Base-by-base conservation (phyloP, 768 basidiomycete genomes). In the Boletus coccyginus region DNA sequence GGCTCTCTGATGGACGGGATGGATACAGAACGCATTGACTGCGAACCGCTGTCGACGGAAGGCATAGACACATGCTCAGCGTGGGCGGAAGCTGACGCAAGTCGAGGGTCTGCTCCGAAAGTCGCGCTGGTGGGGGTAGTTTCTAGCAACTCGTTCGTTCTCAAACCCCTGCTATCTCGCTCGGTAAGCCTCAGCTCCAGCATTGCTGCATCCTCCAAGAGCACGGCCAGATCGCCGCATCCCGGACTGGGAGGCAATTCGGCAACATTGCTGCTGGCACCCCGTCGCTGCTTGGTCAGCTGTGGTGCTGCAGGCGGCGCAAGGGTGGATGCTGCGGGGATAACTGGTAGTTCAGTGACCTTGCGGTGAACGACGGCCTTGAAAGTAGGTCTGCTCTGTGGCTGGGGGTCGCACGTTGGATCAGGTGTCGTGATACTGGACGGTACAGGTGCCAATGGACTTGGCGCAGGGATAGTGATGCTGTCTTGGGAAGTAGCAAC, bases 341-440 rank as follows among this genome's bases (percentile, higher is more conserved):
- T 19, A 31, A 63, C 52, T 19, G 66, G 45, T 2, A 56, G 46
- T 50, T 83, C 82, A 5, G 75, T 72, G 29, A 81, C 75, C 62
- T 81, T 85, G 56, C 76, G 70, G 60, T 85, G 85, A 40, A 86
- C 84, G 16, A 85, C 79, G 27, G 84, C 82, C 46, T 72, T 76
- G 69, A 86, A 86, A 5, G 74, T 71, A 12, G 59, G 24, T 43
- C 58, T 73, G 32, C 41, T 53, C 42, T 57, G 61, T 13, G 49
- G 40, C 19, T 21, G 59, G 13, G 48, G 3, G 17, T 55, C 55
- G 27, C 39, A 29, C 2, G 57, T 41, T 19, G 33, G 40, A 32
- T 46, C 50, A 16, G 65, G 59, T n/a, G 61, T 54, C 29, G 59
- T 38, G 27, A 43, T 19, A n/a, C 39, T 63, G 35, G 53, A 40